Conservation (phyloP, 176 grass and related monocot genomes). For the Aegilops bicornis region DNA sequence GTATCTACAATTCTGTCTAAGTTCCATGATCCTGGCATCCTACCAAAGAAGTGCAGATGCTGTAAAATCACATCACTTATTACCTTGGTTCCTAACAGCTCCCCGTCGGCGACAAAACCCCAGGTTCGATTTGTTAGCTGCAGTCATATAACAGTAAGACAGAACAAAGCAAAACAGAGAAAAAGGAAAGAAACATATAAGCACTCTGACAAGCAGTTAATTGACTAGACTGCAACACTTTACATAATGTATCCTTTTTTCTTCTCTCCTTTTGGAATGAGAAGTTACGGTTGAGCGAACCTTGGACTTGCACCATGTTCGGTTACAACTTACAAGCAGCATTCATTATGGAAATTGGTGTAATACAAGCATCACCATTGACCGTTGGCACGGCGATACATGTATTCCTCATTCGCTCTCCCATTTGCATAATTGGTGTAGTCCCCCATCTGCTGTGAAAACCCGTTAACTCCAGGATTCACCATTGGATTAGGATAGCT, state of each 20-base stretch:
- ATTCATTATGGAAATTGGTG: conserved; percentile 23
- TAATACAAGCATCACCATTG: conserved; percentile 46
- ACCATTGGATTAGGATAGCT: conserved; percentile 44
- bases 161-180: neutral
- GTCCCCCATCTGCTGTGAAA: conserved; percentile 34
- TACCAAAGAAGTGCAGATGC: neutral
- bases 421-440: conserved; percentile 51
- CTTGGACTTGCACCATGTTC: conserved; percentile 27
- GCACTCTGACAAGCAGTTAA: neutral
- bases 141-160: neutral
- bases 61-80: neutral
- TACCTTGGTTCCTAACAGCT: neutral
- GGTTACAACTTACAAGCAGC: conserved; percentile 36
- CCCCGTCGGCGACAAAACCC: neutral
- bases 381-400: conserved; percentile 55
- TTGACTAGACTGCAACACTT: neutral
- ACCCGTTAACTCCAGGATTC: conserved; percentile 46
- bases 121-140: neutral
- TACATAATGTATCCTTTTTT: conserved; percentile 35
- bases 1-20: neutral
- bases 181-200: neutral
- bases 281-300: conserved; percentile 2
- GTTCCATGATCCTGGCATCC: neutral
- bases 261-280: conserved; percentile 27
- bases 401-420: conserved; percentile 47